Conservation (phyloP, 495 filamentous ascomycete species). For the Baudoinia panamericana region DNA sequence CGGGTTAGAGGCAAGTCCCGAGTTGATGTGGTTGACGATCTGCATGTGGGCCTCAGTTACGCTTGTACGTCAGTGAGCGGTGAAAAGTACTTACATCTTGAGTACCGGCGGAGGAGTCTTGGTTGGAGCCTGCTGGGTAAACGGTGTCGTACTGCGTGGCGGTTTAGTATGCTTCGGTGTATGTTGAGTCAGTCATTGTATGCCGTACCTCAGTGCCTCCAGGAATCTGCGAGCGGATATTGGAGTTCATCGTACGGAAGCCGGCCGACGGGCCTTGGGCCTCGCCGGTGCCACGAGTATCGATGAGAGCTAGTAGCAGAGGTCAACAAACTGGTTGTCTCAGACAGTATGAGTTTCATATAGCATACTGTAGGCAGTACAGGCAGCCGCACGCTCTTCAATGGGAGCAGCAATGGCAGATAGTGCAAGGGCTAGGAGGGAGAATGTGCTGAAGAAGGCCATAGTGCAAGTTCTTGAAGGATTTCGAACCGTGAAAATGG, state of each 20-base stretch:
- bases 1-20: background rate
- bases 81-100: slow-evolving; percentile 6
- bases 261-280: slow-evolving; percentile 11
- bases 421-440: too few relatives aligned
- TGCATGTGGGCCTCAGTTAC: background rate
- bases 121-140: slow-evolving; percentile 12
- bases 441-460: too few relatives aligned
- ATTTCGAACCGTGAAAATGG: too few relatives aligned
- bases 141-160: slow-evolving; percentile 9
- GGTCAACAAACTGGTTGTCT: too few relatives aligned
- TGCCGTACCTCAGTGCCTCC: slow-evolving; percentile 7
- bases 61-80: too few relatives aligned
- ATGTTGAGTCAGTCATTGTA: too few relatives aligned
- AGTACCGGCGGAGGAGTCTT: slow-evolving; percentile 10
- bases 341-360: too few relatives aligned
- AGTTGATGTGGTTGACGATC: slow-evolving; percentile 10
- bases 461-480: too few relatives aligned
- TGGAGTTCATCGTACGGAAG: slow-evolving; percentile 17
- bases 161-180: too few relatives aligned
- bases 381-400: too few relatives aligned
- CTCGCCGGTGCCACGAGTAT: slow-evolving; percentile 17
- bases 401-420: too few relatives aligned
- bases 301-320: slow-evolving; percentile 6
- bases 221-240: slow-evolving; percentile 7
- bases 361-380: too few relatives aligned